Base-by-base conservation (phyloP, 2,329 filamentous ascomycete genomes). In the Coleophoma cylindrospora region DNA sequence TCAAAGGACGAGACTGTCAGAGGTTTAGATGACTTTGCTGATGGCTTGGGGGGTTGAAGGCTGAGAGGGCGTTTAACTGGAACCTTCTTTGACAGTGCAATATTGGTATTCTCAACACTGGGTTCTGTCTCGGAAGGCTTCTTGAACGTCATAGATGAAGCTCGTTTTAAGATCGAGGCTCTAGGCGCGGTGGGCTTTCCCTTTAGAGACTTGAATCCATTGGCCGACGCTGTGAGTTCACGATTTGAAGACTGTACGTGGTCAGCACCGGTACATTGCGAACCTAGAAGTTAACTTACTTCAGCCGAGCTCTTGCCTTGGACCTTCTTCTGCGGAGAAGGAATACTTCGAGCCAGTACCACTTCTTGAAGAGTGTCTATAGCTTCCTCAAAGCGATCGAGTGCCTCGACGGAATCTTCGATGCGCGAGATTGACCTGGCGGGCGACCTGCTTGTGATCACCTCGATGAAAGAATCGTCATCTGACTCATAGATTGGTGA, bases 331-430 rank as follows among this genome's bases (percentile, higher is more conserved):
- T 56, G 49, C 5, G 57, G 45, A 8, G 57, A 55, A 32, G 57
- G 45, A 6, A 64, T 57, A 19, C 50, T 50, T 40, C 62, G 57
- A 21, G 56, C 58, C 33, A 56, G 46, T 11, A 60, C 57, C 27
- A 58, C 60, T 52, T 65, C 52, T 43, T 59, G 49, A 12, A 65
- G 40, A 43, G 63, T 62, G 56, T 85, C 81, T 10, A 84, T 70
- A 45, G 83, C 73, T 33, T 85, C 81, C 56, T 85, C 80, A 14
- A 85, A 70, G 52, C 72, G 70, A 59, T 85, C 82, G 17, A 85
- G 69, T 54, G 80, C 80, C 61, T 83, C 81, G 9, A 85, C 68
- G 2, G 81, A 84, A 61, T 84, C 81, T 60, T 85, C 82, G 45
- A 85, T 84, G 15, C 79, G 75, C 22, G 65, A 63, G 34, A 68